Conservation (phyloP, 768 basidiomycete species). For the Tricholoma saponaceum region DNA sequence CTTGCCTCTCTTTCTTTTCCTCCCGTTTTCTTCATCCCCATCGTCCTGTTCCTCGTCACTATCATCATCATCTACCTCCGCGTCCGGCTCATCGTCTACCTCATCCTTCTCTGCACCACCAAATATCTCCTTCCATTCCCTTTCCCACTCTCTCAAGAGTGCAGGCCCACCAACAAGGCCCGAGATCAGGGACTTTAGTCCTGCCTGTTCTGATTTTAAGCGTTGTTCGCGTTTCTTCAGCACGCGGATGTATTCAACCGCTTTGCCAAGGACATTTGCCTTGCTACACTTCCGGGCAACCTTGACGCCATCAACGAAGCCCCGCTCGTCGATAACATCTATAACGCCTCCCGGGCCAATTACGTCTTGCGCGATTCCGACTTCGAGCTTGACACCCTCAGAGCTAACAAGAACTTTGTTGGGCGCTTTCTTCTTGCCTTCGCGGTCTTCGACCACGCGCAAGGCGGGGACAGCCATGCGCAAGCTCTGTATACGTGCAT, state of each 20-base stretch:
- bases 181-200: conserved; percentile 61
- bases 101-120: conserved; percentile 77
- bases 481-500: conserved; percentile 78
- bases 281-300: conserved; percentile 90
- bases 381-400: conserved; percentile 31
- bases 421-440: conserved; percentile 47
- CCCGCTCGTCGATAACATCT: conserved; percentile 74
- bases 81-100: conserved; percentile 49
- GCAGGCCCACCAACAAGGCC: conserved; percentile 74
- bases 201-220: conserved; percentile 71
- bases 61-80: conserved; percentile 51
- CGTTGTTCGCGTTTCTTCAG: conserved; percentile 74
- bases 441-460: conserved; percentile 67
- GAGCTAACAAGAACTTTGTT: conserved; percentile 29
- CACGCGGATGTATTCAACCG: conserved; percentile 88
- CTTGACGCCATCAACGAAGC: conserved; percentile 90
- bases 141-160: conserved; percentile 71
- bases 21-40: conserved; percentile 40
- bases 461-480: conserved; percentile 81
- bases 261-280: conserved; percentile 86
- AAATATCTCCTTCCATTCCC: conserved; percentile 67
- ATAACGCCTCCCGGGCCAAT: conserved; percentile 20
- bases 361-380: conserved; percentile 19
- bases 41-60: conserved; percentile 55
- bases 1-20: conserved; percentile 64